These are phyloP conservation scores for Coemansia guatemalensis DNA, from an alignment of 192 early-diverging fungal species.

Conservation along the genomic window DNA sequence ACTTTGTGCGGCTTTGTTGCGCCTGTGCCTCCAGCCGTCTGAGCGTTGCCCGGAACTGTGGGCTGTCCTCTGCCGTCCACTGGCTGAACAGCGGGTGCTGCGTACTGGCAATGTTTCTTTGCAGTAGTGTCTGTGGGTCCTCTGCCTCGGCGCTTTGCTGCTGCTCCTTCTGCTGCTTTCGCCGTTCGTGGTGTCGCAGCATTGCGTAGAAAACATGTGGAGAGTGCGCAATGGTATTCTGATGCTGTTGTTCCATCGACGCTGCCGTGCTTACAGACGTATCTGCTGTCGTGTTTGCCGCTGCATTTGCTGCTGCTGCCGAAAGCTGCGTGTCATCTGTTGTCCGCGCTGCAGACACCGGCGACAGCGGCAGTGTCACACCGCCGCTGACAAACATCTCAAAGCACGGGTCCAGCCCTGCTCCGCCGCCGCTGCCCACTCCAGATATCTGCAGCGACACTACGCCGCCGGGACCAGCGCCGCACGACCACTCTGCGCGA, in stretches of 20 bases:
- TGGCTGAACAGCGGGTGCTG: slow-evolving; percentile 44
- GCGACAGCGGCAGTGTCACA: neutral
- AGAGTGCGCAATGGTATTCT: neutral
- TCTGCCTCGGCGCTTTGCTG: neutral
- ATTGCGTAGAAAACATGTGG: slow-evolving; percentile 40
- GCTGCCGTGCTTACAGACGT: neutral
- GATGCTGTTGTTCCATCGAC: neutral
- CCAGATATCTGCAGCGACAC: neutral
- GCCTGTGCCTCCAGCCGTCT: slow-evolving; percentile 38
- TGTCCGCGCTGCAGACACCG: neutral
- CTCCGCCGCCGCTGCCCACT: neutral
- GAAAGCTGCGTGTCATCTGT: neutral
- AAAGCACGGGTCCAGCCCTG: neutral
- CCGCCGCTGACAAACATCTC: neutral
- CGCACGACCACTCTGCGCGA: neutral
- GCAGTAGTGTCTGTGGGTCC: neutral
- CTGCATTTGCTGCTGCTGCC: neutral
- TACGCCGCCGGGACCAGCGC: neutral
- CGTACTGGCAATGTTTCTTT: slow-evolving; percentile 1
- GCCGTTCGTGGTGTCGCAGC: slow-evolving; percentile 20
- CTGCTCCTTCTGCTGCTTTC: slow-evolving; percentile 2
- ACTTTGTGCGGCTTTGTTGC: slow-evolving; percentile 21
- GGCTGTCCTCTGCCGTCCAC: slow-evolving; percentile 49
- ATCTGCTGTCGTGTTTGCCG: neutral
- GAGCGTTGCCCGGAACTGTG: slow-evolving; percentile 40